A percentile compares a stretch with the other conserved stretches of the same genome.
Evolutionary conservation across 1,284 basidiomycete genomes (phyloP).

Genomic region (Fomes fomentarius): DNA sequence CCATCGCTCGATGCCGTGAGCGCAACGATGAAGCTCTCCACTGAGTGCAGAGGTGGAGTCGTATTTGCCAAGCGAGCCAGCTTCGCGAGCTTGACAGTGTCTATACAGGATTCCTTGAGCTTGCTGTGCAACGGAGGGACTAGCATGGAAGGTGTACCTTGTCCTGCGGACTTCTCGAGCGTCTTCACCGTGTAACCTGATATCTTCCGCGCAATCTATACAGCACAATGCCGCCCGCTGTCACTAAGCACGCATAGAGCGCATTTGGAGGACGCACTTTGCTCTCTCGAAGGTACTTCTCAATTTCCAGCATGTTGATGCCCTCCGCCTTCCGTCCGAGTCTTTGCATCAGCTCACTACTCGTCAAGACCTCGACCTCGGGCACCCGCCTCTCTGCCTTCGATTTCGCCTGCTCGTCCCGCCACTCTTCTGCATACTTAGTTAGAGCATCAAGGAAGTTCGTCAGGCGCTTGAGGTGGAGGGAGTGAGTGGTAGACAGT

Average conservation of each 20-base stretch:
- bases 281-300: slow-evolving; percentile 82
- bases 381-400: not conserved
- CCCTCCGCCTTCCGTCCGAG: slow-evolving; percentile 71
- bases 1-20: slow-evolving; percentile 85
- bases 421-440: slow-evolving; percentile 59
- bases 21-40: slow-evolving; percentile 86
- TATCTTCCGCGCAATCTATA: slow-evolving; percentile 74
- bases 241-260: slow-evolving; percentile 19
- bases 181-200: slow-evolving; percentile 80
- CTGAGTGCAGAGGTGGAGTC: slow-evolving; percentile 81
- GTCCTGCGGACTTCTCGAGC: slow-evolving; percentile 51
- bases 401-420: slow-evolving; percentile 27
- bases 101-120: slow-evolving; percentile 12
- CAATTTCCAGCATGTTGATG: slow-evolving; percentile 85
- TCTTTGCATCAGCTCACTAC: slow-evolving; percentile 63
- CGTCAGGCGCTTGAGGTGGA: slow-evolving; percentile 84
- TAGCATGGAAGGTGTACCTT: slow-evolving; percentile 30
- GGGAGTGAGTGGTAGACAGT: slow-evolving; percentile 73
- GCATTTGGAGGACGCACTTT: slow-evolving; percentile 83
- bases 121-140: not conserved
- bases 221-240: not conserved
- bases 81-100: slow-evolving; percentile 33
- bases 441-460: slow-evolving; percentile 71
- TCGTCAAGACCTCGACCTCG: slow-evolving; percentile 62
- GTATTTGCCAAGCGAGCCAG: slow-evolving; percentile 36